A percentile compares a stretch with the other conserved stretches of the same genome.
Evolutionary conservation across 805 yeast species (phyloP).

Genomic region (Nakazawaea ishiwadae): DNA sequence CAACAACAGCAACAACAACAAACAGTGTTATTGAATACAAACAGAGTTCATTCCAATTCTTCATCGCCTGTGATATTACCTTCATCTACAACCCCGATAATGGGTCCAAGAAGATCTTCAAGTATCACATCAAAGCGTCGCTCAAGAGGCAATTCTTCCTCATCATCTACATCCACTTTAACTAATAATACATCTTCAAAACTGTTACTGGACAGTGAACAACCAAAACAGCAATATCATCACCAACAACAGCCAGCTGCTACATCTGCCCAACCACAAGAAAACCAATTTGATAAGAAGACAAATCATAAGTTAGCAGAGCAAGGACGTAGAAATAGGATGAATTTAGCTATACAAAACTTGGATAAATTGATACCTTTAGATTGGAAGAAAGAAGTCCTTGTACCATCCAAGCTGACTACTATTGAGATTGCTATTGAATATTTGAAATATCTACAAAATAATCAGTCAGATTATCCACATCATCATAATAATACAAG

Average conservation of each 20-base stretch:
- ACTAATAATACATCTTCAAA: too few species aligned
- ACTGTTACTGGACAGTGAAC: too few species aligned
- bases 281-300: conserved; percentile 41
- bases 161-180: conserved; percentile 12
- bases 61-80: conserved; percentile 35
- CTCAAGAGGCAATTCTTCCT: neutral
- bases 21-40: conserved; percentile 25
- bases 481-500: conserved; percentile 10
- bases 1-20: conserved; percentile 11
- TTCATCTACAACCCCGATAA: conserved; percentile 21
- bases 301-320: conserved; percentile 89
- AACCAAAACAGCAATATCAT: neutral
- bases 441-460: conserved; percentile 50
- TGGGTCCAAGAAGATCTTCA: conserved; percentile 20
- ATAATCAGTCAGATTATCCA: conserved; percentile 16
- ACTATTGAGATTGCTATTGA: conserved; percentile 86
- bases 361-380: conserved; percentile 67
- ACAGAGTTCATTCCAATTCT: conserved; percentile 23
- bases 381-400: conserved; percentile 45
- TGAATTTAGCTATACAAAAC: conserved; percentile 82
- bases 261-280: neutral
- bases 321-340: conserved; percentile 91
- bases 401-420: conserved; percentile 86
- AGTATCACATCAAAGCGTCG: conserved; percentile 6
- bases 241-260: neutral